Percentiles rank a stretch among this genome's conserved stretches.
Evolutionary conservation across 2,329 filamentous ascomycete genomes (phyloP).

Genomic region (Bimuria novae-zelandiae): DNA sequence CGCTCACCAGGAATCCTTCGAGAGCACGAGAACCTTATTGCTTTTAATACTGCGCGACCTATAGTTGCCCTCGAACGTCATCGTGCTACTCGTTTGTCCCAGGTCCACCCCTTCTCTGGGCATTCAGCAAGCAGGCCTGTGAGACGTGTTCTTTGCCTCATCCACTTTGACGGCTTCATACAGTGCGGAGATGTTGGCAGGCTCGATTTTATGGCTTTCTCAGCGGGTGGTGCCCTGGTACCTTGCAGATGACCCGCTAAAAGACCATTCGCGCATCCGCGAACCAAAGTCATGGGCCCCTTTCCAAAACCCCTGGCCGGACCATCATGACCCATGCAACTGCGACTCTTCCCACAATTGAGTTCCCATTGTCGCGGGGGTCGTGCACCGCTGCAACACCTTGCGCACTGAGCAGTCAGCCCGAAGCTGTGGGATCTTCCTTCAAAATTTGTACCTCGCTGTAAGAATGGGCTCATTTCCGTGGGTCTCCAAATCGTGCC

Average conservation of each 20-base stretch:
- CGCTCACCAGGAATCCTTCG: conserved; percentile 3
- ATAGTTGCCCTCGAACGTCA: background rate
- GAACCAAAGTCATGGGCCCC: conserved; percentile 8
- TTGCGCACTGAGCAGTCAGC: background rate
- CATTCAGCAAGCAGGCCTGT: background rate
- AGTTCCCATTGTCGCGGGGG: background rate
- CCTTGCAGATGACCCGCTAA: conserved; percentile 9
- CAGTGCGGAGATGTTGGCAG: background rate
- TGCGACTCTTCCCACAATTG: background rate
- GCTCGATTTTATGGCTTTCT: background rate
- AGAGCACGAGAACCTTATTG: conserved; percentile 7
- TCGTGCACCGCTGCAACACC: conserved; percentile 4
- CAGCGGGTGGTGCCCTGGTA: conserved; percentile 3
- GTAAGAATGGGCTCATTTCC: background rate
- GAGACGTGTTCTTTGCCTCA: background rate
- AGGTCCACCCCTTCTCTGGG: background rate
- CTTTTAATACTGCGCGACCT: background rate
- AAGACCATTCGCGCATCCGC: conserved; percentile 7
- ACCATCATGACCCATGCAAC: background rate
- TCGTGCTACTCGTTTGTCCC: background rate
- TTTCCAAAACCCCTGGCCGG: conserved; percentile 1
- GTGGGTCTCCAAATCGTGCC: too few species aligned
- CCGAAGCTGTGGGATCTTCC: background rate
- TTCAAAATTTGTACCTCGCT: background rate
- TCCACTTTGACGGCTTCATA: background rate